Evolutionary conservation across 306 rosid genomes (phyloP), one percentile per base, ranked within the genome.

Genomic region (Medicago truncatula): DNA sequence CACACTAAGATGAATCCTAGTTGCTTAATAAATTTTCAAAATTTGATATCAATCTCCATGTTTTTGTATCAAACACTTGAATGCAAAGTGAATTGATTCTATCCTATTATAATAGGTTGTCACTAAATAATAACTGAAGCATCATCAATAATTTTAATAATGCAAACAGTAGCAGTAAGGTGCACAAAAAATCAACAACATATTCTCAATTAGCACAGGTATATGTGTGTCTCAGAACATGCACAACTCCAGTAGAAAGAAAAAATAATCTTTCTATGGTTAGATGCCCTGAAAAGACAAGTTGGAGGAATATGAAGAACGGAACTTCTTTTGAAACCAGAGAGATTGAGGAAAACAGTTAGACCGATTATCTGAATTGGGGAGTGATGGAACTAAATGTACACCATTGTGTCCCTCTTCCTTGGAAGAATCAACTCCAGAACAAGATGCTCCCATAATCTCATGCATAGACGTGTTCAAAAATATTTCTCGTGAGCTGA

Each of bases 331-430:
- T 83, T 71, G 87, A 78, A 77, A 73, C 85, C 87, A 83, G 12
- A 81, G 77, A 25, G 78, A 53, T 78, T 74, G 83, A 10, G 96
- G 88, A 67, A 93, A 87, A 76, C 98, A 90, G 61, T 68, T 82
- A 34, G 90, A 79, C 68, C 81, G 84, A 66, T 72, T 56, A 72
- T 85, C 87, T 2, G 87, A 83, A 57, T 77, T 80, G 6, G 63
- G 82, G 21, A 65, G 16, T 41, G 84, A 59, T 74, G 83, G 80
- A 80, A 78, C 84, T 23, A 62, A 76, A 79, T 47, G 60, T 53
- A 83, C 82, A 65, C 71, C 40, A 59, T 81, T 77, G 85, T 61
- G 67, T 44, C 70, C 72, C 34, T 81, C 84, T 54, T 85, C 85
- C 70, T 62, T 84, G 1, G 83, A 81, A 39, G 83, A 71, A 74